Percentiles rank a stretch among this genome's conserved stretches.
Evolutionary conservation across 176 grass and related monocot genomes (phyloP).

Genomic region (Raddia distichophylla): DNA sequence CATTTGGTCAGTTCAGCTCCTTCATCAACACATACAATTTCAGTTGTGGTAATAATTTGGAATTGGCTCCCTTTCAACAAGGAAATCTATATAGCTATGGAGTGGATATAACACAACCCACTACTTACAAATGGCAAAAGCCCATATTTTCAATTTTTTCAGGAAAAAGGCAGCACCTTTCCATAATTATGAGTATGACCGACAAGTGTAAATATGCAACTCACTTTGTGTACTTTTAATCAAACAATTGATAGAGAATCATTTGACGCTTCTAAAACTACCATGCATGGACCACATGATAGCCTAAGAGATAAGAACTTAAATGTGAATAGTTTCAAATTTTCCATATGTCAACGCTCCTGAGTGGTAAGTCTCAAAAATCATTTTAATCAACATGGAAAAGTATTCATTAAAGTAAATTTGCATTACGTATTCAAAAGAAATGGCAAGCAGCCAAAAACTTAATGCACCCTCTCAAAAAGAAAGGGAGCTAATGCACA

Average conservation of each 20-base stretch:
- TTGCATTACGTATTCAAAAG: too few relatives aligned
- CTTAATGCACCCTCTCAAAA: too few relatives aligned
- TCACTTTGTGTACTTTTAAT: neutral
- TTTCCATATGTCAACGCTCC: too few relatives aligned
- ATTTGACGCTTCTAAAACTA: neutral
- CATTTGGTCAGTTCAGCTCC: neutral
- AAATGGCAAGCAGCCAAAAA: too few relatives aligned
- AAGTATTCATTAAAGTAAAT: too few relatives aligned
- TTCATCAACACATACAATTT: slow-evolving; percentile 10
- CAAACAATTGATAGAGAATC: neutral
- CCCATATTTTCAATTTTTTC: neutral
- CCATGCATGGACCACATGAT: neutral
- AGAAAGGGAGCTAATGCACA: too few relatives aligned
- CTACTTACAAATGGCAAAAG: neutral
- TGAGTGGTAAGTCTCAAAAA: too few relatives aligned
- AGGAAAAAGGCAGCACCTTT: neutral
- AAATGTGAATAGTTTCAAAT: too few relatives aligned
- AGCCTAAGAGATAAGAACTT: too few relatives aligned
- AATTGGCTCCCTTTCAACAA: neutral
- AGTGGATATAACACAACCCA: neutral
- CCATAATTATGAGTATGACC: too few relatives aligned
- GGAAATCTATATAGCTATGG: neutral
- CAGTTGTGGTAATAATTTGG: neutral
- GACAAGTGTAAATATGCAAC: too few relatives aligned
- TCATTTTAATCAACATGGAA: too few relatives aligned